Conservation (phyloP, 176 grass and related monocot species). For the Cenchrus purpureus region DNA sequence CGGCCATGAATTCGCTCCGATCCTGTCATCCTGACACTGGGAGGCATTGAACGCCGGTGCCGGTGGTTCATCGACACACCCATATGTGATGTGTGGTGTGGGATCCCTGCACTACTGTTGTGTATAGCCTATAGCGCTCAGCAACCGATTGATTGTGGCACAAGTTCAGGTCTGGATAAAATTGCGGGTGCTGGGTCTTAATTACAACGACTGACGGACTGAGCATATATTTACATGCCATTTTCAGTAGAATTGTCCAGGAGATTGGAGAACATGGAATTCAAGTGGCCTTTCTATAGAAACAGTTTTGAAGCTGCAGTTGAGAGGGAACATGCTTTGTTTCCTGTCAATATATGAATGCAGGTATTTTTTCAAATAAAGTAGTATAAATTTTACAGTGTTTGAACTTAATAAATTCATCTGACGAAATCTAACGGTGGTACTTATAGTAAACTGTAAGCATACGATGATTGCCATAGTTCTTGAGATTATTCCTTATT, state of each 20-base stretch:
- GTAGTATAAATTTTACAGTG: too few relatives aligned
- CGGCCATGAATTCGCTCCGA: slow-evolving; percentile 19
- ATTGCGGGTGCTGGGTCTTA: background rate
- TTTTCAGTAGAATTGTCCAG: too few relatives aligned
- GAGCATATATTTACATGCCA: too few relatives aligned
- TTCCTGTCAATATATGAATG: background rate
- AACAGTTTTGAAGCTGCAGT: background rate
- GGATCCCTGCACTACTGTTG: background rate
- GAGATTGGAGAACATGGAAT: too few relatives aligned
- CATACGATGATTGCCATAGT: too few relatives aligned
- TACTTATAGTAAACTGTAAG: too few relatives aligned
- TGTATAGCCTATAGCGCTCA: too few relatives aligned
- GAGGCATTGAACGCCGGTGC: slow-evolving; percentile 25
- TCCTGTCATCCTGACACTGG: background rate
- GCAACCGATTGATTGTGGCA: background rate
- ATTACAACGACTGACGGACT: too few relatives aligned
- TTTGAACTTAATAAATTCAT: too few relatives aligned
- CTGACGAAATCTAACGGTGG: too few relatives aligned
- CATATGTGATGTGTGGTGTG: background rate
- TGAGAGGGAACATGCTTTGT: background rate
- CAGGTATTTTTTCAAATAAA: background rate
- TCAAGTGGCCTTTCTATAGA: background rate
- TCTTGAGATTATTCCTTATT: too few relatives aligned
- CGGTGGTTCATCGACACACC: slow-evolving; percentile 33
- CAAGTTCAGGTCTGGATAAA: background rate